Evolutionary conservation across 2,329 filamentous ascomycete genomes (phyloP).

Genomic region (Pseudogymnoascus sp.): DNA sequence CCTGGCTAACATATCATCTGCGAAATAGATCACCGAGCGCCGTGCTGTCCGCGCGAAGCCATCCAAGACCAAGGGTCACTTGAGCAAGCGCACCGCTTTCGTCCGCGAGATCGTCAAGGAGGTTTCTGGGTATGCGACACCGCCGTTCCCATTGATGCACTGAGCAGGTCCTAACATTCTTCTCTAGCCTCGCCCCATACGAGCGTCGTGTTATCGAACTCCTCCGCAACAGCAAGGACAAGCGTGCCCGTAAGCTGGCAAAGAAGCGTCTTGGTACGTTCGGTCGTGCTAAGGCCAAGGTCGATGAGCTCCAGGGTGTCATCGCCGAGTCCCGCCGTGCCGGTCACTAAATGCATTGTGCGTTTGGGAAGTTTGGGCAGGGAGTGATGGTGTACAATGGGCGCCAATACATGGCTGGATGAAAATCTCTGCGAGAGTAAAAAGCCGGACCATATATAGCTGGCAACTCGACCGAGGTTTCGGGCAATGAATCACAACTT

Average conservation of each 20-base stretch:
- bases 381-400: slow-evolving; percentile 9
- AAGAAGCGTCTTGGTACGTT: slow-evolving; percentile 99
- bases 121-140: slow-evolving; percentile 73
- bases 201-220: slow-evolving; percentile 99
- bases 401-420: not conserved
- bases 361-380: slow-evolving; percentile 3
- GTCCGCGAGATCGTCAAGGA: slow-evolving; percentile 97
- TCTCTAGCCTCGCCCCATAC: slow-evolving; percentile 71
- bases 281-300: slow-evolving; percentile 98
- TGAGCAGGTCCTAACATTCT: not conserved
- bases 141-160: not conserved
- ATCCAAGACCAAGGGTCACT: slow-evolving; percentile 85
- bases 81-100: slow-evolving; percentile 95
- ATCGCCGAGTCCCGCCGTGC: slow-evolving; percentile 90
- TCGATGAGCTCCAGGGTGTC: slow-evolving; percentile 96
- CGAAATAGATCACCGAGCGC: slow-evolving; percentile 69
- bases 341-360: slow-evolving; percentile 51
- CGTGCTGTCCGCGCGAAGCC: slow-evolving; percentile 72
- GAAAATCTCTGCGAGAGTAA: slow-evolving; percentile 8
- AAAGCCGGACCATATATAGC: slow-evolving; percentile 1
- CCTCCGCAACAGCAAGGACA: slow-evolving; percentile 98
- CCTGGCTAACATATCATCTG: slow-evolving; percentile 23
- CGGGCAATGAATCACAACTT: slow-evolving; percentile 10
- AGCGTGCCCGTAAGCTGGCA: slow-evolving; percentile 96
- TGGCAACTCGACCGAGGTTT: slow-evolving; percentile 5